Evolutionary conservation across 768 basidiomycete species (phyloP).

Genomic region (Xerocomus potaroensis): DNA sequence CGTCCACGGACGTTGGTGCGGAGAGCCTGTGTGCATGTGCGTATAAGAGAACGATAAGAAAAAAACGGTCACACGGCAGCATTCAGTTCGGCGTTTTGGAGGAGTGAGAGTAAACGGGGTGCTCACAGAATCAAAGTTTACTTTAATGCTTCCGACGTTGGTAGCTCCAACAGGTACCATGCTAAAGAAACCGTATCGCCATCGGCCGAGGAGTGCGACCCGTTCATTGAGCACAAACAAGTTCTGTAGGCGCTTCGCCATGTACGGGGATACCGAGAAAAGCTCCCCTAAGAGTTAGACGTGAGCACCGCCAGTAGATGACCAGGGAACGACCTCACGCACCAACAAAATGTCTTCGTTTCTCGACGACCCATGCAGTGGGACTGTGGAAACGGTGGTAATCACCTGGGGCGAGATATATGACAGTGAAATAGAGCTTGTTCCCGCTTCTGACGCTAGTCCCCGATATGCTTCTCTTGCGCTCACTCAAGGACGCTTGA

Average conservation of each 20-base stretch:
- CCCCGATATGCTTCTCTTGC: slow-evolving; percentile 37
- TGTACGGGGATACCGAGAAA: slow-evolving; percentile 94
- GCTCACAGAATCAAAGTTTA: slow-evolving; percentile 87
- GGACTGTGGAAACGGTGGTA: slow-evolving; percentile 98
- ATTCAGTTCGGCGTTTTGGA: neutral
- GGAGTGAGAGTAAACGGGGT: neutral
- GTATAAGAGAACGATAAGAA: neutral
- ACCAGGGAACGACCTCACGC: slow-evolving; percentile 19
- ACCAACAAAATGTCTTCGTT: slow-evolving; percentile 91
- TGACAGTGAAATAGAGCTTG: slow-evolving; percentile 86
- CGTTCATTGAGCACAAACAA: slow-evolving; percentile 98
- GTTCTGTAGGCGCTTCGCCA: slow-evolving; percentile 87
- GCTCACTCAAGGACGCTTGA: slow-evolving; percentile 33
- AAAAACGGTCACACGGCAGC: neutral
- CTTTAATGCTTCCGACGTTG: slow-evolving; percentile 93
- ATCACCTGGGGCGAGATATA: slow-evolving; percentile 97
- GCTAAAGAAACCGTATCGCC: slow-evolving; percentile 93
- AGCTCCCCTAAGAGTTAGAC: slow-evolving; percentile 61
- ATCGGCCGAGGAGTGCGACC: slow-evolving; percentile 89
- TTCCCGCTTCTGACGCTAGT: slow-evolving; percentile 67
- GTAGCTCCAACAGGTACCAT: slow-evolving; percentile 99
- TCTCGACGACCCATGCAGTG: slow-evolving; percentile 96
- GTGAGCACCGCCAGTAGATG: neutral
- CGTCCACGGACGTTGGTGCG: slow-evolving; percentile 83
- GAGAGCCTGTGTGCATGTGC: slow-evolving; percentile 42